These are phyloP conservation scores for Mycena epipterygia DNA, from an alignment of 768 basidiomycete genomes.

Conservation along the genomic window DNA sequence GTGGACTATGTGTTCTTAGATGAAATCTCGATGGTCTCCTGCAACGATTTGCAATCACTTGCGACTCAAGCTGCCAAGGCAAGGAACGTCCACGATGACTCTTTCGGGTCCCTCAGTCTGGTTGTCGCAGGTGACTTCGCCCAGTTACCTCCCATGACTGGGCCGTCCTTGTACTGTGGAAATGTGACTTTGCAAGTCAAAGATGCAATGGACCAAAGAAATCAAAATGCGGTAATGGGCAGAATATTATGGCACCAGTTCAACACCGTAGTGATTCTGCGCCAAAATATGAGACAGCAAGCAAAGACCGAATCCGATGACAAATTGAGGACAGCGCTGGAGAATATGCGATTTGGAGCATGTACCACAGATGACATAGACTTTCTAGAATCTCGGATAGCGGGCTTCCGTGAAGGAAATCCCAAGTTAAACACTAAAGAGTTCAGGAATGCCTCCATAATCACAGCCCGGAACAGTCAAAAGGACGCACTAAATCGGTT, in stretches of 20 bases:
- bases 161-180: conserved; percentile 8
- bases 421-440: conserved; percentile 21
- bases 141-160: conserved; percentile 45
- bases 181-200: conserved; percentile 6
- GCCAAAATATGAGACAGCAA: conserved; percentile 51
- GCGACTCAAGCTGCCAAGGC: conserved; percentile 34
- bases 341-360: conserved; percentile 54
- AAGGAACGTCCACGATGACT: neutral
- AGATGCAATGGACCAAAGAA: neutral
- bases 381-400: conserved; percentile 46
- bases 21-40: neutral
- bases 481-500: conserved; percentile 53
- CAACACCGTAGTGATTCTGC: conserved; percentile 48
- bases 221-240: neutral
- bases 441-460: conserved; percentile 53
- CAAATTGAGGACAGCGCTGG: conserved; percentile 44
- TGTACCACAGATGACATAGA: conserved; percentile 55
- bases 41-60: conserved; percentile 39
- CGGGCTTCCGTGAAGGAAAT: conserved; percentile 24
- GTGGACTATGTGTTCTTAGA: neutral
- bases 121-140: conserved; percentile 54
- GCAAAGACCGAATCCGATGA: conserved; percentile 34
- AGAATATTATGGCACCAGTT: conserved; percentile 46
- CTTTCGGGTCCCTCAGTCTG: conserved; percentile 46
- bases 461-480: conserved; percentile 51